Evolutionary conservation across 1,284 basidiomycete genomes (phyloP), one percentile per base, ranked within the genome.

Genomic region (Xerocomus minutiporus): DNA sequence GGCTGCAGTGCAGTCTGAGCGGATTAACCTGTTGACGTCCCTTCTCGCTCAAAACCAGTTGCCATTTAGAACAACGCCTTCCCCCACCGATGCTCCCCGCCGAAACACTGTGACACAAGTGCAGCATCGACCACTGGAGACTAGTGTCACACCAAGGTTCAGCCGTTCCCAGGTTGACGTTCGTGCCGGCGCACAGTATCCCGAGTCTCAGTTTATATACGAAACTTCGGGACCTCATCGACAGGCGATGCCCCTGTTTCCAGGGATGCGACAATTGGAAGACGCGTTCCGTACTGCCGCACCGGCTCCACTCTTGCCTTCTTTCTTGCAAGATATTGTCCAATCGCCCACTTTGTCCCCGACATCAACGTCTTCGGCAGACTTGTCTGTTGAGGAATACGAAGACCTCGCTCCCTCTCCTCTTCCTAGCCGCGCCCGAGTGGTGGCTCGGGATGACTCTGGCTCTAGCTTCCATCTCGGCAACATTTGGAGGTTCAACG

Each of bases 1-100:
- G 42, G 78, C 84, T 34, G 82, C 84, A 17, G 87, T 90, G 48
- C 88, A 91, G 66, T 82, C 85, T n/a, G 88, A 91, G 64, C 82
- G 88, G 48, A 88, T 91, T 59, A 82, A 85, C 23, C 74, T 88
- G 8, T 75, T 90, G 45, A 85, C 84, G 2, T 81, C 81, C 50
- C 82, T 88, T 36, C 77, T 89, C 44, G 68, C 78, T 3, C 79
- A 84, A 63, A 76, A 78, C 28, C 76, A 78, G 50, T 47, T 63
- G 54, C 52, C 63, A 53, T 51, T 67, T 11, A 51, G 57, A 52
- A 31, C 51, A 4, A 47, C 55, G 6, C 53, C 58, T 50, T n/a
- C 55, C 54, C 26, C 60, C 48, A 45, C 59, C 35, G 71, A 74
- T 52, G 59, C 58, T 15, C 58, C 70, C 17, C 72, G 75, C 28